Conservation (phyloP, 805 yeast genomes). For the Debaryomyces maramus region DNA sequence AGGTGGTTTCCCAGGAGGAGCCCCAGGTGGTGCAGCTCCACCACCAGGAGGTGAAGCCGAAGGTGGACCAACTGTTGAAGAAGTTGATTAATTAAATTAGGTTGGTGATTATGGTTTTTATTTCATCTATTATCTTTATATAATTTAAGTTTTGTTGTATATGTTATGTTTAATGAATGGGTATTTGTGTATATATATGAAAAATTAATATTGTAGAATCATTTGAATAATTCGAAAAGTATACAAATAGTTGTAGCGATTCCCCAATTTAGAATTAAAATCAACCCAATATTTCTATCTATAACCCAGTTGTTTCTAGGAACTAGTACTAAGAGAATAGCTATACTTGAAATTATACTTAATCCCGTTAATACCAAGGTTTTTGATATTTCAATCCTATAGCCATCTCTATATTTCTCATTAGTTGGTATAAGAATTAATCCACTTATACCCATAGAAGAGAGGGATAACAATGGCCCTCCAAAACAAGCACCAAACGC, state of each 20-base stretch:
- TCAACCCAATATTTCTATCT: constrained; percentile 33
- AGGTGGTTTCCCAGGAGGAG: constrained; percentile 36
- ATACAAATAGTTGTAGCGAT: constrained; percentile 26
- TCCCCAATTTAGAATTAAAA: constrained; percentile 33
- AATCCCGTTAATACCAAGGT: constrained; percentile 22
- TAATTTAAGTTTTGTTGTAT: neutral
- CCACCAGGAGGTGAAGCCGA: constrained; percentile 27
- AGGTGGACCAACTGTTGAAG: constrained; percentile 45
- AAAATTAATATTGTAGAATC: neutral
- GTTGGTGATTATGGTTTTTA: too few relatives aligned
- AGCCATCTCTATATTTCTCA: constrained; percentile 12
- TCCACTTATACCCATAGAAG: constrained; percentile 82
- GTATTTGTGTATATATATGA: neutral
- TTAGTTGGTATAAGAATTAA: constrained; percentile 24
- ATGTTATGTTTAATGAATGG: constrained; percentile 1
- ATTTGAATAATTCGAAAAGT: constrained; percentile 16
- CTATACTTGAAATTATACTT: constrained; percentile 22
- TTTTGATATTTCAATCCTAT: constrained; percentile 16
- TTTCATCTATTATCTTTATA: neutral
- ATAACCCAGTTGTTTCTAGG: constrained; percentile 32
- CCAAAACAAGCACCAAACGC: constrained; percentile 97
- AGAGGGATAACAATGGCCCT: constrained; percentile 78
- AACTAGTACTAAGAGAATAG: constrained; percentile 18
- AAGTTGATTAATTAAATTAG: constrained; percentile 42
- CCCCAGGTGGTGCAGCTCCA: constrained; percentile 29